A percentile compares a stretch with the other conserved stretches of the same genome.
Conservation (phyloP, 2,329 filamentous ascomycete species). For the Lecanicillium sp. region DNA sequence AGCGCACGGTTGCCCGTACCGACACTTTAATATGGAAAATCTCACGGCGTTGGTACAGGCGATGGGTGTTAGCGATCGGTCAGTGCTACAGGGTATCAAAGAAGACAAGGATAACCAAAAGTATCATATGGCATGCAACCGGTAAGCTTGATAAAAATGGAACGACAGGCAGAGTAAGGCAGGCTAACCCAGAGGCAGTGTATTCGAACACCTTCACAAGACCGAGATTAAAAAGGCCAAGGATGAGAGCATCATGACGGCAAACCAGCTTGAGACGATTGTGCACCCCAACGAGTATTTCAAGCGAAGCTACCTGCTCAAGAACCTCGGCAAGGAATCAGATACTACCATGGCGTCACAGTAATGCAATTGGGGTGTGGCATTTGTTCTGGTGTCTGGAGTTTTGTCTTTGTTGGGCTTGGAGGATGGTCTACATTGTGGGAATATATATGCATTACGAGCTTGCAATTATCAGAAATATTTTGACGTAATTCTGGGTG, state of each 20-base stretch:
- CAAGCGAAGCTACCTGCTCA: conserved; percentile 84
- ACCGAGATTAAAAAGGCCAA: conserved; percentile 67
- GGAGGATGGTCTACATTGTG: not conserved
- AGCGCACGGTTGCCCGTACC: conserved; percentile 90
- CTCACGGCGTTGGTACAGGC: conserved; percentile 66
- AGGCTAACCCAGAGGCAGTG: conserved; percentile 34
- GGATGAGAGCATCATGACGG: conserved; percentile 62
- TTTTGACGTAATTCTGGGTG: too few relatives aligned
- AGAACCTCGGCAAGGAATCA: conserved; percentile 56
- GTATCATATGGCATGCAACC: conserved; percentile 92
- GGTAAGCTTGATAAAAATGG: conserved; percentile 36
- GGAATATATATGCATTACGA: conserved; percentile 4
- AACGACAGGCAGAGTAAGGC: not conserved
- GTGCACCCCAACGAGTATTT: conserved; percentile 98
- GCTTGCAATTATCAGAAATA: not conserved
- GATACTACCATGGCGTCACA: conserved; percentile 51
- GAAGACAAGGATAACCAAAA: conserved; percentile 85
- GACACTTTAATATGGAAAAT: conserved; percentile 87
- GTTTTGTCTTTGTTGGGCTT: not conserved
- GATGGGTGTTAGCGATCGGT: conserved; percentile 70
- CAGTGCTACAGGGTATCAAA: conserved; percentile 70
- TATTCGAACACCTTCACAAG: conserved; percentile 85
- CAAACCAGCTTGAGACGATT: conserved; percentile 83
- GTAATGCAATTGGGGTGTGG: conserved; percentile 2
- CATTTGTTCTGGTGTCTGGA: not conserved